Conservation (phyloP, 345 rosid species). For the Sapria himalayana region DNA sequence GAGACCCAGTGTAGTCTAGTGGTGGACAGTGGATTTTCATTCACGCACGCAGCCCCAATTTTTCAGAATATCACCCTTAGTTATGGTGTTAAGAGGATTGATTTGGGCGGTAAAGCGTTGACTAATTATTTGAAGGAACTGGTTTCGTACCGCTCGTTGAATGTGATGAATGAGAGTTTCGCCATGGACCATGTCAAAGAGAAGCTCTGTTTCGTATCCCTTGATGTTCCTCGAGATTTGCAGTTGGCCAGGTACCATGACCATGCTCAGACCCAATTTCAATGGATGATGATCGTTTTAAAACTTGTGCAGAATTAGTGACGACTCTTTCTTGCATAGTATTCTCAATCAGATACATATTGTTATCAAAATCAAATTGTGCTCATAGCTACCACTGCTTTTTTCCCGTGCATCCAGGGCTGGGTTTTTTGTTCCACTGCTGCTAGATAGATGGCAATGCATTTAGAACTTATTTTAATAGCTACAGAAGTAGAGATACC, state of each 20-base stretch:
- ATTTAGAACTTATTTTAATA: too few species aligned
- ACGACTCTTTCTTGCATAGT: too few species aligned
- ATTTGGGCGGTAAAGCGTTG: slow-evolving; percentile 81
- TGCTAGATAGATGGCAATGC: too few species aligned
- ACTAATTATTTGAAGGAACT: slow-evolving; percentile 80
- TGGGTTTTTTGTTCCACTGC: too few species aligned
- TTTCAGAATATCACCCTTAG: slow-evolving; percentile 51
- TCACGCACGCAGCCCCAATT: slow-evolving; percentile 70
- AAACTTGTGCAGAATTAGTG: too few species aligned
- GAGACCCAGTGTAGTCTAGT: slow-evolving; percentile 59
- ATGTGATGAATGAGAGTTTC: slow-evolving; percentile 75
- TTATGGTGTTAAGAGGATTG: slow-evolving; percentile 59
- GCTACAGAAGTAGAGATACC: too few species aligned
- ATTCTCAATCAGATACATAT: too few species aligned
- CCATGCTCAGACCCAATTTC: too few species aligned
- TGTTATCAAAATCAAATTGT: too few species aligned
- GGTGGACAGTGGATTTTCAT: slow-evolving; percentile 81
- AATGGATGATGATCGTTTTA: too few species aligned
- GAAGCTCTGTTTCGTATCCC: slow-evolving; percentile 82
- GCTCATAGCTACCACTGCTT: too few species aligned
- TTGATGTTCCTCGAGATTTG: slow-evolving; percentile 50
- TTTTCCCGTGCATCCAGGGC: too few species aligned
- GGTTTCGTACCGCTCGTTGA: slow-evolving; percentile 56
- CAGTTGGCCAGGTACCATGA: slow-evolving; percentile 28
- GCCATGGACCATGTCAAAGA: slow-evolving; percentile 83